phyloP scores from a whole-genome alignment of 345 rosid genomes.

The Excoecaria cochinchinensis region DNA sequence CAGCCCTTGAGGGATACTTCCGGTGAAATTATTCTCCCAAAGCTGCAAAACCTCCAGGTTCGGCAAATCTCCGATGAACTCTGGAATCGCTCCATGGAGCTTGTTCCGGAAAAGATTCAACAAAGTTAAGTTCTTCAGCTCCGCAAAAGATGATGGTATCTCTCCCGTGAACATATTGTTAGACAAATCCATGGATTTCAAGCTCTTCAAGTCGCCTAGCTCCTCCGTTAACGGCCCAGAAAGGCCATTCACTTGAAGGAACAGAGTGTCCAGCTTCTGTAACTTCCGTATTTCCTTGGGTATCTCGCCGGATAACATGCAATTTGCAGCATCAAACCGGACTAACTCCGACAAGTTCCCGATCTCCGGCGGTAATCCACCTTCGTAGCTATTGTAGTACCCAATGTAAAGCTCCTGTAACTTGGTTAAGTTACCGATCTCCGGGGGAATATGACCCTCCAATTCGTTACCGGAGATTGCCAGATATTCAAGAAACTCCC shows the following conservation, averaged over 20 bases:
- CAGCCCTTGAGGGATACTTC: slow-evolving; percentile 57
- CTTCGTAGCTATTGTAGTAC: slow-evolving; percentile 62
- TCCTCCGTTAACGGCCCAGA: slow-evolving; percentile 60
- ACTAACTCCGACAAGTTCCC: slow-evolving; percentile 67
- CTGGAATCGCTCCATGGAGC: slow-evolving; percentile 76
- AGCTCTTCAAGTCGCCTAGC: slow-evolving; percentile 59
- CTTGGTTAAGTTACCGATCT: slow-evolving; percentile 64
- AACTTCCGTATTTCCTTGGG: slow-evolving; percentile 62
- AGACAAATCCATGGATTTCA: slow-evolving; percentile 84
- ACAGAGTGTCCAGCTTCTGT: slow-evolving; percentile 76
- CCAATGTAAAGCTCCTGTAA: slow-evolving; percentile 77
- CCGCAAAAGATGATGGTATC: slow-evolving; percentile 54
- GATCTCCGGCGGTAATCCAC: slow-evolving; percentile 71
- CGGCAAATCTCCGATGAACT: slow-evolving; percentile 71
- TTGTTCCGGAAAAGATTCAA: slow-evolving; percentile 81
- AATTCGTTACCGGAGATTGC: slow-evolving; percentile 85
- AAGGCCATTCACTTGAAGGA: slow-evolving; percentile 76
- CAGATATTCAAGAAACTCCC: slow-evolving; percentile 66
- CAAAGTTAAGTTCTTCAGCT: slow-evolving; percentile 66
- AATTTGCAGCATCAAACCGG: slow-evolving; percentile 68
- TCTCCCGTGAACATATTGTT: slow-evolving; percentile 79
- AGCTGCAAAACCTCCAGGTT: slow-evolving; percentile 76
- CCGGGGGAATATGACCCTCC: slow-evolving; percentile 63
- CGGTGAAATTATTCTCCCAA: slow-evolving; percentile 92
- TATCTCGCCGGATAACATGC: slow-evolving; percentile 61